Base-by-base conservation (phyloP, 2,329 filamentous ascomycete species). In the Bipolaris cookei region DNA sequence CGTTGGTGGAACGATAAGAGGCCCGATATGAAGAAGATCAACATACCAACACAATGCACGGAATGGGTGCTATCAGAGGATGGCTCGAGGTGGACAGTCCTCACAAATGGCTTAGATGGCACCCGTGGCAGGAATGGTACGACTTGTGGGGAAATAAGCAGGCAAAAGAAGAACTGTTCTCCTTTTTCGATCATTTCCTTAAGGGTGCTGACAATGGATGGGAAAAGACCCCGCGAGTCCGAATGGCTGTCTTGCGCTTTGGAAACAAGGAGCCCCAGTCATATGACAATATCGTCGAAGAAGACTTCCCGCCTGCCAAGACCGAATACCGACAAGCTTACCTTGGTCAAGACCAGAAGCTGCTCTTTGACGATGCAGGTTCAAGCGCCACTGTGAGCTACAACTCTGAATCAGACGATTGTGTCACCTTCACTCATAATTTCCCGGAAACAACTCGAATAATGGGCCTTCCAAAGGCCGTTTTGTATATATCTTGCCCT, bases 131-230 rank as follows among this genome's bases (percentile, higher is more conserved):
- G 23, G 62, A 69, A 54, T 69, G 65, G 60, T 51, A 59, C 35
- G 64, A 68, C 37, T 14, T 63, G 2, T 68, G 62, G 21, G 21
- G 39, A 53, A 28, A 47, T 5, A 16, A 47, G 6, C 7, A 49
- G 4, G 30, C 41, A 10, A 62, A 52, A 11, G 50, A 56, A 18
- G 59, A 68, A 25, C 51, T 68, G 1, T n/a, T 47, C 7, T 46
- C 47, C 18, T 84, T 82, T 67, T 82, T 82, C 51, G 80, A 83
- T 51, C 68, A 63, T 3, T 83, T 78, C 54, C 68, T 82, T 14
- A 80, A 79, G 35, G 77, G 68, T 0, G 65, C 70, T 0, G 51
- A 77, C 1, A 84, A 83, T 51, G 78, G 64, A 13, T 83, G 79
- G 80, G 77, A 81, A 50, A 66, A 76, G 35, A 83, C 81, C 0